Evolutionary conservation across 441 rosid species (phyloP).

Genomic region (Heliophila coronopifolia): DNA sequence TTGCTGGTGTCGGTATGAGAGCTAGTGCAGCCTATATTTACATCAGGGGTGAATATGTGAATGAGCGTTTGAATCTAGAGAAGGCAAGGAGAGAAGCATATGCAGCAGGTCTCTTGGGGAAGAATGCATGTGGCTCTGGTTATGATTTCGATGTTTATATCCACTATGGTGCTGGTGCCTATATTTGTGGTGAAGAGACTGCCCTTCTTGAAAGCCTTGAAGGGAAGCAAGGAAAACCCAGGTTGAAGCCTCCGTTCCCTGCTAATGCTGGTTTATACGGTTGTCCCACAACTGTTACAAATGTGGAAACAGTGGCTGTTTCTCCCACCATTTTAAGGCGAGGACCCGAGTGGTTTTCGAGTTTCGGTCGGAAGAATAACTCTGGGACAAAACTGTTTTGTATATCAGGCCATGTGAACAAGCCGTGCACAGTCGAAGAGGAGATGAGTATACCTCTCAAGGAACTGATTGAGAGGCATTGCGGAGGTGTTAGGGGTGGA

Average conservation of each 20-base stretch:
- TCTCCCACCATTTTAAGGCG: conserved; percentile 94
- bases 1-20: conserved; percentile 99
- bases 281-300: conserved; percentile 94
- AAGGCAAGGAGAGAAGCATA: conserved; percentile 88
- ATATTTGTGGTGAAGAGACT: conserved; percentile 98
- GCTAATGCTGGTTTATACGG: conserved; percentile 97
- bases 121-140: conserved; percentile 98
- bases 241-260: conserved; percentile 99
- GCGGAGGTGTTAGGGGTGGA: conserved; percentile 96
- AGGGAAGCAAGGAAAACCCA: conserved; percentile 98
- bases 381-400: conserved; percentile 88
- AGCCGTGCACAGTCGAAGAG: conserved; percentile 96
- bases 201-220: conserved; percentile 98
- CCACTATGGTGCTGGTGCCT: conserved; percentile 98
- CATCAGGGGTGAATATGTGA: conserved; percentile 96
- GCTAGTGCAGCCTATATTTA: conserved; percentile 94
- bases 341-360: conserved; percentile 97
- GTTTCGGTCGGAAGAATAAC: conserved; percentile 96
- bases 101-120: conserved; percentile 84
- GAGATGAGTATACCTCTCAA: conserved; percentile 96
- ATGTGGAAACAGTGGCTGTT: conserved; percentile 95
- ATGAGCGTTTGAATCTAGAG: conserved; percentile 79
- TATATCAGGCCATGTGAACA: conserved; percentile 90
- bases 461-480: conserved; percentile 89
- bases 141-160: conserved; percentile 95